Conservation (phyloP, 176 grass and related monocot species). For the Aegilops tauschii region DNA sequence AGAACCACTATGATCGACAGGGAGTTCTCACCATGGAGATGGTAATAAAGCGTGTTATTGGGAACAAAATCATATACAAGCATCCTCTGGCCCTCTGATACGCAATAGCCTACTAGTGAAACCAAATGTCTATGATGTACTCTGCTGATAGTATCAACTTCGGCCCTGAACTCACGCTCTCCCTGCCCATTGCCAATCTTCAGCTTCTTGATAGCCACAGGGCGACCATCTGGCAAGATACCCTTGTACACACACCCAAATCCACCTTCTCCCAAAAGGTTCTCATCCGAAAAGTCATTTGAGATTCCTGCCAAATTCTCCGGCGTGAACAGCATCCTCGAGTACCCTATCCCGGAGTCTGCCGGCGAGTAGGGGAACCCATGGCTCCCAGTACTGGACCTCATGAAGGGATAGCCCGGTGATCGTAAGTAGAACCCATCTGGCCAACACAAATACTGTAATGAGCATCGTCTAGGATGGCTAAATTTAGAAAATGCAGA, state of each 20-base stretch:
- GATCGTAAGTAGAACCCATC: conserved; percentile 55
- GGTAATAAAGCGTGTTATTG: conserved; percentile 77
- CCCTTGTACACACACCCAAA: conserved; percentile 76
- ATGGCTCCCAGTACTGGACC: conserved; percentile 55
- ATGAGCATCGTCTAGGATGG: conserved; percentile 10
- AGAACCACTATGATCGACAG: background rate
- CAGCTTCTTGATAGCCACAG: conserved; percentile 81
- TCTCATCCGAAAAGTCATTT: conserved; percentile 57
- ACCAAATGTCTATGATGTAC: conserved; percentile 83
- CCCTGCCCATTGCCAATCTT: conserved; percentile 68
- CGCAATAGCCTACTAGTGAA: conserved; percentile 78
- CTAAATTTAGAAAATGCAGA: conserved; percentile 4
- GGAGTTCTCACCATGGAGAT: conserved; percentile 63
- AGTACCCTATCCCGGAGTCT: conserved; percentile 57
- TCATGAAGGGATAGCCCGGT: conserved; percentile 61
- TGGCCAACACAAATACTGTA: conserved; percentile 28
- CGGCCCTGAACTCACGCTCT: conserved; percentile 72
- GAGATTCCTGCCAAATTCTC: conserved; percentile 71
- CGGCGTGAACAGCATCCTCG: conserved; percentile 65
- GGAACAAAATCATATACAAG: conserved; percentile 90
- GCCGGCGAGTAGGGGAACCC: conserved; percentile 56
- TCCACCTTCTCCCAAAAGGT: conserved; percentile 77
- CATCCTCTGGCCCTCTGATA: conserved; percentile 53
- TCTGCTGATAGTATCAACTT: conserved; percentile 84
- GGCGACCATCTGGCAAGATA: conserved; percentile 56